These are phyloP conservation scores for Margaritispora aquatica DNA, from an alignment of 495 filamentous ascomycete genomes.

Conservation along the genomic window DNA sequence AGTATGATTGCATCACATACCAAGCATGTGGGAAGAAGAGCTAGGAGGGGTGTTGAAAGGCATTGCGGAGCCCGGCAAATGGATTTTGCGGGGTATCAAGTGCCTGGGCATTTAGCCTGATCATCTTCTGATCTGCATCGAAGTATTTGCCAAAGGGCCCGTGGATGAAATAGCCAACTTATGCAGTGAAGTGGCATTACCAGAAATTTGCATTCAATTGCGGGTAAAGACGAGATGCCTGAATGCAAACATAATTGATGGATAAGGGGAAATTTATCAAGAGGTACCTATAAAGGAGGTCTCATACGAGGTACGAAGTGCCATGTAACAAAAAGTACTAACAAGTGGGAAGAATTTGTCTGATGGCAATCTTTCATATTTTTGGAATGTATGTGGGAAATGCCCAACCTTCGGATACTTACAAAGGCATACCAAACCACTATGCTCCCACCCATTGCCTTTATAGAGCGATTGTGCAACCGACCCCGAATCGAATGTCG, in stretches of 20 bases:
- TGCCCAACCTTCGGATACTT: conserved; percentile 23
- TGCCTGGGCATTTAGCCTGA: conserved; percentile 9
- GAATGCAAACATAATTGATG: neutral
- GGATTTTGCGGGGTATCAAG: conserved; percentile 19
- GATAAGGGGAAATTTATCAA: no score
- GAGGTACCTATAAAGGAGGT: no score
- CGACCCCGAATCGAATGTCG: neutral
- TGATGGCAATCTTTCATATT: neutral
- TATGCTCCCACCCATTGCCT: neutral
- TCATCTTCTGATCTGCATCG: neutral
- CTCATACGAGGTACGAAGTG: no score
- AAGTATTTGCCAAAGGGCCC: conserved; percentile 4
- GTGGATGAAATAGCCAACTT: neutral
- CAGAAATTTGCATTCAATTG: neutral
- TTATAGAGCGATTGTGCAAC: neutral
- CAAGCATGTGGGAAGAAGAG: neutral
- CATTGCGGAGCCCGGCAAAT: conserved; percentile 17
- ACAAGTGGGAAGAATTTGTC: no score
- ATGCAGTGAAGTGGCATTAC: neutral
- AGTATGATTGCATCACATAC: no score
- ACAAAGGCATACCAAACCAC: conserved; percentile 12
- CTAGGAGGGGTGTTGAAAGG: neutral
- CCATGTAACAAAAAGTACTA: no score
- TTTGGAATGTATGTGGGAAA: conserved; percentile 9
- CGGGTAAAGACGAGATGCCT: neutral